Base-by-base conservation (phyloP, 176 grass and related monocot genomes). In the Lolium multiflorum region DNA sequence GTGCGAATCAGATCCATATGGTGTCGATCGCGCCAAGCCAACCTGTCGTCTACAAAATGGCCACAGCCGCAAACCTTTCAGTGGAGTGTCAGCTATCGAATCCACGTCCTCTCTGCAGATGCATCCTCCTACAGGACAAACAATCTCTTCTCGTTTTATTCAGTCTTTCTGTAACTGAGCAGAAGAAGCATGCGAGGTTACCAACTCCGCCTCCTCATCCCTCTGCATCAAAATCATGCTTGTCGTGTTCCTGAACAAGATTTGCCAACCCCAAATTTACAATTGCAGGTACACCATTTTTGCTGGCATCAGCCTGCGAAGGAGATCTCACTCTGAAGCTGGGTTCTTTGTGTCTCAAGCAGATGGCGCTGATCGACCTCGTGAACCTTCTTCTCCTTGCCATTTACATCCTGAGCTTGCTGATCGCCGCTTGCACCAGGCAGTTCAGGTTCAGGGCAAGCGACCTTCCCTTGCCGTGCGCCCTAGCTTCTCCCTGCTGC, bases 361-460 rank as follows among this genome's bases (percentile, higher is more conserved):
- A 89, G 63, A 73, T 39, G 80, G 83, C 17, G 6, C 77, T 89
- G 21, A 60, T 91, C 77, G 91, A 88, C 38, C 55, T 64, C 65
- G 18, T 70, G 14, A 91, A 83, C 86, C 59, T 96, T 26, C 51
- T 93, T 7, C 78, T 93, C 60, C 60, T 81, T 7, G 54, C 77
- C 20, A 20, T 81, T 43, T 96, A 93, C 74, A 46, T 24, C 57
- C 44, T 73, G 31, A 87, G 83, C 50, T 54, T 93, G 80, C 20
- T 81, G 71, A 6, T 82, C 63, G 55, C 86, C 41, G 83, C 44
- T 51, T 85, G 58, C 68, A 80, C 39, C 60, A 83, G 26, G 76
- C 76, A 66, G 57, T 76, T 70, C 57, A 68, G 17, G 17, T 28
- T 72, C 28, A 35, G 28, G 22, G 64, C 39, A 3, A 60, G 71